Percentiles rank a stretch among this genome's conserved stretches.
phyloP scores from a whole-genome alignment of 2,329 filamentous ascomycete species.

The Epichloe aotearoae region DNA sequence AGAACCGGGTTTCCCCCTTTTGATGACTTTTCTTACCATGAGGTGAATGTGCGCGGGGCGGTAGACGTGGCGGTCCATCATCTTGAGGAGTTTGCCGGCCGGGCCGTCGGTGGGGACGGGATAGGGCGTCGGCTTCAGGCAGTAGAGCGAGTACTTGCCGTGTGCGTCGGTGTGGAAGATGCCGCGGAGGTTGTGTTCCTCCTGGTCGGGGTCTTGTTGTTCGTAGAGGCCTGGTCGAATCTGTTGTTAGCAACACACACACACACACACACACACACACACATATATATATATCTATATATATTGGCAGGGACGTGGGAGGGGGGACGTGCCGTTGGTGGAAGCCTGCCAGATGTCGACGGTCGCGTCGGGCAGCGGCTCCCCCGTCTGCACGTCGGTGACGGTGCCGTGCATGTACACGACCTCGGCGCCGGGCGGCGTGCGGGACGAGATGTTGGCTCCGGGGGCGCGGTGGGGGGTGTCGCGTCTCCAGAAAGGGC shows the following conservation, averaged over 20 bases:
- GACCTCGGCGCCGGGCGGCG: constrained; percentile 35
- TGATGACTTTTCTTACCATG: constrained; percentile 23
- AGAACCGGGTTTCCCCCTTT: background rate
- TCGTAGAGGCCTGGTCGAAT: constrained; percentile 38
- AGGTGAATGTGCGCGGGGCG: constrained; percentile 49
- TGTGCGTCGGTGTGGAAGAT: constrained; percentile 54
- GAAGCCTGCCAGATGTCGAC: constrained; percentile 73
- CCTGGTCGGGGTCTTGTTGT: constrained; percentile 58
- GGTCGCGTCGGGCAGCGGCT: constrained; percentile 50
- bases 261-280: too few species aligned
- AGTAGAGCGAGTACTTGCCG: constrained; percentile 51
- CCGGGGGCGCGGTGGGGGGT: constrained; percentile 60
- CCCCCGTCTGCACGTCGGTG: constrained; percentile 42
- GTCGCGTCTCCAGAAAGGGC: constrained; percentile 70
- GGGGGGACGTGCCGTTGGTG: constrained; percentile 41
- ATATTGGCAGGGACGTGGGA: too few species aligned
- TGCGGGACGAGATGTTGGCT: constrained; percentile 46
- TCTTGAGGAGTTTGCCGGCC: constrained; percentile 33
- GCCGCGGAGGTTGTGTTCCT: constrained; percentile 62
- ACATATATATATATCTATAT: too few species aligned
- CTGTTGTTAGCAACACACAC: too few species aligned
- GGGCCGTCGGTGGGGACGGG: constrained; percentile 39
- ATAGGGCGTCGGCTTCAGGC: constrained; percentile 45
- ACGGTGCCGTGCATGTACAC: constrained; percentile 52
- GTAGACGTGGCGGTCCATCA: constrained; percentile 43